Evolutionary conservation across 768 basidiomycete genomes (phyloP).

Genomic region (Leccinellum rugosiceps): DNA sequence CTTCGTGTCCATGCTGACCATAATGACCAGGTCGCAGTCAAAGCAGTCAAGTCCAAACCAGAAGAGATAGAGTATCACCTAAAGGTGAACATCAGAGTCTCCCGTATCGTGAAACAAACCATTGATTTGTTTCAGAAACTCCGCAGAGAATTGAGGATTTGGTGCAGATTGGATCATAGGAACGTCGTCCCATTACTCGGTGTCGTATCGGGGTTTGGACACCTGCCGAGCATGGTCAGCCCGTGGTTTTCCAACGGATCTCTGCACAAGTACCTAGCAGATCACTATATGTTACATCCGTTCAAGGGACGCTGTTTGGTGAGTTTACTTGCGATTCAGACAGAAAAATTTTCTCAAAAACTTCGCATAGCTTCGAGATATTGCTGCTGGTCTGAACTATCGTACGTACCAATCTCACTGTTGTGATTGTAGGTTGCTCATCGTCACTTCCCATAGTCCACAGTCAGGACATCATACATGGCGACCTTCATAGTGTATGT

Average conservation of each 20-base stretch:
- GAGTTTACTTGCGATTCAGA: neutral
- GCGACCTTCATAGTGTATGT: constrained; percentile 36
- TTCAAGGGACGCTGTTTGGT: constrained; percentile 11
- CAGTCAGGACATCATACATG: constrained; percentile 27
- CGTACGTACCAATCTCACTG: constrained; percentile 12
- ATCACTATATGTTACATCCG: neutral
- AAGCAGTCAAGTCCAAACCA: constrained; percentile 7
- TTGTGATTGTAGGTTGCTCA: neutral
- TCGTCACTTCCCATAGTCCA: constrained; percentile 18
- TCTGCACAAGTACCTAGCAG: constrained; percentile 20
- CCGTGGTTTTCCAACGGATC: constrained; percentile 32
- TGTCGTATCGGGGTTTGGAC: constrained; percentile 29
- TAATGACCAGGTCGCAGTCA: constrained; percentile 19
- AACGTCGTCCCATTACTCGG: constrained; percentile 34
- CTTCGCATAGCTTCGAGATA: constrained; percentile 15
- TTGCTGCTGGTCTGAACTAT: constrained; percentile 21
- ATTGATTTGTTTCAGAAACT: constrained; percentile 16
- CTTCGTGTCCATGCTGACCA: neutral
- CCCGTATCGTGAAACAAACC: neutral
- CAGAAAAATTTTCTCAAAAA: neutral
- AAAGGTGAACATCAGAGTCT: constrained; percentile 11
- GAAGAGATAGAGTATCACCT: neutral
- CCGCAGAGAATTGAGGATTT: constrained; percentile 28
- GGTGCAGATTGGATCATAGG: constrained; percentile 11
- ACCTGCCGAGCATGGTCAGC: constrained; percentile 30